These are phyloP conservation scores for Metschnikowia rubicola DNA, from an alignment of 805 yeast species.

Conservation along the genomic window DNA sequence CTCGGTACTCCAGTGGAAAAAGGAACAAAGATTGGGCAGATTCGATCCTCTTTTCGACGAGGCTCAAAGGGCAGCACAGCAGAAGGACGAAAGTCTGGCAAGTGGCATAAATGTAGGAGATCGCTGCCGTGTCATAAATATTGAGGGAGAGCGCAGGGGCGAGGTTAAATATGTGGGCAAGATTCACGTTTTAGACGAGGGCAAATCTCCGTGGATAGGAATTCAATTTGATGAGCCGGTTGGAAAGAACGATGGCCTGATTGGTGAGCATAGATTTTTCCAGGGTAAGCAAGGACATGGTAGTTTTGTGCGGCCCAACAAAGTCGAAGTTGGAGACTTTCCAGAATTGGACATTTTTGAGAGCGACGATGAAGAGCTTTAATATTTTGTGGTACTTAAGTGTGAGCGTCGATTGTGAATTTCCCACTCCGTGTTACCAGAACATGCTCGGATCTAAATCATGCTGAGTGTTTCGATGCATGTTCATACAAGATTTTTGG, in stretches of 20 bases:
- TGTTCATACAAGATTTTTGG: too few relatives aligned
- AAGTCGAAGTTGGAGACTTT: constrained; percentile 67
- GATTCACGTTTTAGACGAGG: constrained; percentile 55
- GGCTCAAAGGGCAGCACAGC: constrained; percentile 25
- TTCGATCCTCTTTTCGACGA: constrained; percentile 54
- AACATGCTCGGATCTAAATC: too few relatives aligned
- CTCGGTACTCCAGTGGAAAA: constrained; percentile 78
- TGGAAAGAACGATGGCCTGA: constrained; percentile 81
- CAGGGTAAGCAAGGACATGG: constrained; percentile 60
- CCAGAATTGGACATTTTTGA: constrained; percentile 46
- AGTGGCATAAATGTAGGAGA: constrained; percentile 41
- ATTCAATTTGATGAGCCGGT: constrained; percentile 80
- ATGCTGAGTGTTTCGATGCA: too few relatives aligned
- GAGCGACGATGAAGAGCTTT: constrained; percentile 33
- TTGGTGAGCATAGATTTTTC: constrained; percentile 61
- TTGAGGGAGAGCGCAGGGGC: constrained; percentile 61
- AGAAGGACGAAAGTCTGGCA: constrained; percentile 11
- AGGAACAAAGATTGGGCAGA: constrained; percentile 62
- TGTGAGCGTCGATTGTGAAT: too few relatives aligned
- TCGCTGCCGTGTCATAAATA: constrained; percentile 50
- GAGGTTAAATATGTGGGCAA: constrained; percentile 66
- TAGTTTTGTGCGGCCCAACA: constrained; percentile 68
- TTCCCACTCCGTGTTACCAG: too few relatives aligned
- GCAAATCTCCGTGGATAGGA: constrained; percentile 68
- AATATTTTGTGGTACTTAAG: too few relatives aligned